A percentile compares a stretch with the other conserved stretches of the same genome.
phyloP scores from a whole-genome alignment of 140 eudicot genomes.

The Anethum foeniculum region DNA sequence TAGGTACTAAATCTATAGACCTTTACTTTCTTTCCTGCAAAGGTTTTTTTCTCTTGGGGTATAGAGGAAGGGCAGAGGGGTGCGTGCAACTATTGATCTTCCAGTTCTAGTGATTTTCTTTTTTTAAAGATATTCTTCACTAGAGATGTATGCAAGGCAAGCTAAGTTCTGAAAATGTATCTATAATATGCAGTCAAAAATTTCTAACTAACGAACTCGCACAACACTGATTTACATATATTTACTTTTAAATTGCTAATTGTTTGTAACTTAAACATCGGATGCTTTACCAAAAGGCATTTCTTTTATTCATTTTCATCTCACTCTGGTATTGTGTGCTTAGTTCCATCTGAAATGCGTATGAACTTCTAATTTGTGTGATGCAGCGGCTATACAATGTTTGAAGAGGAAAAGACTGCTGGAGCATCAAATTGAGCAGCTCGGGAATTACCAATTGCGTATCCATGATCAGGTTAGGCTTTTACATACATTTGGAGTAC shows the following conservation, averaged over 20 bases:
- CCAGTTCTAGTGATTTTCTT: background rate
- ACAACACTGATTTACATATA: background rate
- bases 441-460: constrained; percentile 48
- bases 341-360: background rate
- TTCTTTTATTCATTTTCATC: background rate
- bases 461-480: constrained; percentile 46
- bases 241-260: background rate
- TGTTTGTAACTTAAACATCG: background rate
- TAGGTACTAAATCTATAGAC: background rate
- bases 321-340: background rate
- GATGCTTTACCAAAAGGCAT: background rate
- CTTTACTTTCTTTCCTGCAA: background rate
- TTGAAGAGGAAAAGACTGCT: constrained; percentile 40
- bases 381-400: constrained; percentile 46
- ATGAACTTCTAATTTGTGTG: background rate
- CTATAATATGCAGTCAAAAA: background rate
- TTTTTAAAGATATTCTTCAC: background rate
- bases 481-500: background rate
- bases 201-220: background rate
- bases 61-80: background rate
- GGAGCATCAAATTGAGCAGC: constrained; percentile 47
- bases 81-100: background rate
- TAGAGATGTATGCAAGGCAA: background rate
- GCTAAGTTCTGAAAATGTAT: background rate
- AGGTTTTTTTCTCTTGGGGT: background rate